Evolutionary conservation across 2,329 filamentous ascomycete genomes (phyloP).

Genomic region (Xylaria sp.): DNA sequence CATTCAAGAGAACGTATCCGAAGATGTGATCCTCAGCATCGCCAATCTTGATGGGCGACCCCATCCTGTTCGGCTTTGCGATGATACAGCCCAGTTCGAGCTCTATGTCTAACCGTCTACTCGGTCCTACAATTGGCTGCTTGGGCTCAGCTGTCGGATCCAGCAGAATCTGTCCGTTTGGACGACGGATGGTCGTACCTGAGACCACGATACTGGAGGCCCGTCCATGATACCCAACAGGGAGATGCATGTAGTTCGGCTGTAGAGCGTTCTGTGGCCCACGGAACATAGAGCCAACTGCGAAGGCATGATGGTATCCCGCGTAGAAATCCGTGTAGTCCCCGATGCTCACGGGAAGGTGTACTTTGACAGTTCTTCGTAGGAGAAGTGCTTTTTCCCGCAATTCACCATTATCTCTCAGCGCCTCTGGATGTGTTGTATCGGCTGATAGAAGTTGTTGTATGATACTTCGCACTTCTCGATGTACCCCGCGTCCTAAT

Average conservation of each 20-base stretch:
- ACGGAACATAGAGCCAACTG: constrained; percentile 75
- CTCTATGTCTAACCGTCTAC: constrained; percentile 78
- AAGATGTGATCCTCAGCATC: constrained; percentile 78
- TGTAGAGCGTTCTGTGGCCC: constrained; percentile 78
- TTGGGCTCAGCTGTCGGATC: constrained; percentile 71
- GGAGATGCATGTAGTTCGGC: constrained; percentile 83
- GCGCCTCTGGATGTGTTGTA: constrained; percentile 67
- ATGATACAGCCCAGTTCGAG: constrained; percentile 83
- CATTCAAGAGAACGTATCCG: constrained; percentile 84
- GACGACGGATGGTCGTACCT: constrained; percentile 76
- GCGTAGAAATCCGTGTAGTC: constrained; percentile 91
- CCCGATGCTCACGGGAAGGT: constrained; percentile 80
- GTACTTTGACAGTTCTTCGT: constrained; percentile 68
- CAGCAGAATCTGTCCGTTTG: constrained; percentile 77
- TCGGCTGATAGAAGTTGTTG: constrained; percentile 71
- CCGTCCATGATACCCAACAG: constrained; percentile 83
- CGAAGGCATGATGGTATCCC: constrained; percentile 79
- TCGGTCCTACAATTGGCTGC: constrained; percentile 70
- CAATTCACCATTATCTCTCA: constrained; percentile 70
- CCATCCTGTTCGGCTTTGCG: constrained; percentile 70
- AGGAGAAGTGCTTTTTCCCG: constrained; percentile 68
- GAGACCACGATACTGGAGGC: constrained; percentile 80
- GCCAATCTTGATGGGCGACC: constrained; percentile 69
- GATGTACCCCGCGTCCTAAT: constrained; percentile 73
- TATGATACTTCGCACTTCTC: constrained; percentile 74